Evolutionary conservation across 345 rosid genomes (phyloP), one percentile per base, ranked within the genome.

Genomic region (Fremontodendron californicum): DNA sequence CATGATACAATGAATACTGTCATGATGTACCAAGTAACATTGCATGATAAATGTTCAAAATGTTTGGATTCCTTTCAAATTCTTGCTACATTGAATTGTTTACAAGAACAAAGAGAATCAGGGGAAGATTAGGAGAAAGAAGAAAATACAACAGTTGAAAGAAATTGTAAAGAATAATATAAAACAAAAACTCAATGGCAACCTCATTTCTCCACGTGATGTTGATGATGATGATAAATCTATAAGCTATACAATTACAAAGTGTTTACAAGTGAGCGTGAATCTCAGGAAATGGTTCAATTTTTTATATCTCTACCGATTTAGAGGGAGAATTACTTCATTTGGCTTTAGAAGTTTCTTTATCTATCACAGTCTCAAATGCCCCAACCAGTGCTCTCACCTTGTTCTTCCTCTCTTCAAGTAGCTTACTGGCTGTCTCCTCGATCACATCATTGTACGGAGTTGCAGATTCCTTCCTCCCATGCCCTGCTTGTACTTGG

Each of bases 301-400:
- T 49, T 46, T 1, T 69, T 70, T 48, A 11, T 31, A 31, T 71
- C 4, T 48, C 16, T 29, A 2, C 16, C 43, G 16, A 9, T 31
- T 18, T 31, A 19, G 60, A 21, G 40, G 9, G 15, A 27, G 27
- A 71, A 19, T 49, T 31, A 9, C 15, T 15, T 71, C 60, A 43
- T 68, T 43, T 68, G n/a, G 54, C 54, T 12, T 68, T 65, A 25
- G 86, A 85, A 60, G 95, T 77, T 87, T 94, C 92, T 69, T 91
- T 87, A 77, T 90, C 96, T 25, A 94, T 94, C 81, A 91, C 98
- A 21, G 94, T 91, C 88, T 94, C 90, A 65, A 94, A 94, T 25
- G 98, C 98, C 40, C 98, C 97, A 23, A 88, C 98, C 75, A 94
- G 80, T 51, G 97, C 97, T 66, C 74, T 86, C 70, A 94, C 98